phyloP scores from a whole-genome alignment of 805 yeast species.

The Scheffersomyces amazonensis region DNA sequence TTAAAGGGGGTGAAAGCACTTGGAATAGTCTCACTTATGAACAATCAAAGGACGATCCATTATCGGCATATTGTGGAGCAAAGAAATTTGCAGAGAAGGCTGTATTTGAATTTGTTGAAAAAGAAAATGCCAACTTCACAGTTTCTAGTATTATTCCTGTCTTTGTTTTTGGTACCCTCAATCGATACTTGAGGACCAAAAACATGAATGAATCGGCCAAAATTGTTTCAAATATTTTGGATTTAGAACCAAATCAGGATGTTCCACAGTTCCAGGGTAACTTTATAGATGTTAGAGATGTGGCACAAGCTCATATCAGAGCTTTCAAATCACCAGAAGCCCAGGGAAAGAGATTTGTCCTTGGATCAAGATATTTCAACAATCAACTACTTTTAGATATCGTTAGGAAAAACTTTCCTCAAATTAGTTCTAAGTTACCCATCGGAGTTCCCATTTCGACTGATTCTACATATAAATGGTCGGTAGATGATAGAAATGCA shows the following conservation, averaged over 20 bases:
- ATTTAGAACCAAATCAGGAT: constrained; percentile 23
- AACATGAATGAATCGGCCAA: constrained; percentile 32
- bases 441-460: background rate
- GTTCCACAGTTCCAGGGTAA: constrained; percentile 16
- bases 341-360: constrained; percentile 26
- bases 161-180: constrained; percentile 24
- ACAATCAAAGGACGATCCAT: constrained; percentile 35
- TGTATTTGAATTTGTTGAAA: constrained; percentile 53
- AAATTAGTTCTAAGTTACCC: background rate
- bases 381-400: background rate
- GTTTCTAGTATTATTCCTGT: constrained; percentile 14
- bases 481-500: background rate
- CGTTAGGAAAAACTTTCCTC: background rate
- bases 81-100: constrained; percentile 58
- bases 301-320: constrained; percentile 17
- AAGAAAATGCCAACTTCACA: constrained; percentile 10
- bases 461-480: constrained; percentile 5
- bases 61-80: constrained; percentile 52
- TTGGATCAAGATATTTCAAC: background rate
- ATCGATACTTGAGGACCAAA: constrained; percentile 30
- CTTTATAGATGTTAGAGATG: constrained; percentile 23
- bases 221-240: constrained; percentile 38
- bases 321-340: constrained; percentile 10
- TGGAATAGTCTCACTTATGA: constrained; percentile 39
- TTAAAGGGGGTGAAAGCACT: constrained; percentile 20